Evolutionary conservation across 768 basidiomycete genomes (phyloP).

Genomic region (Auricularia auricula-judae): DNA sequence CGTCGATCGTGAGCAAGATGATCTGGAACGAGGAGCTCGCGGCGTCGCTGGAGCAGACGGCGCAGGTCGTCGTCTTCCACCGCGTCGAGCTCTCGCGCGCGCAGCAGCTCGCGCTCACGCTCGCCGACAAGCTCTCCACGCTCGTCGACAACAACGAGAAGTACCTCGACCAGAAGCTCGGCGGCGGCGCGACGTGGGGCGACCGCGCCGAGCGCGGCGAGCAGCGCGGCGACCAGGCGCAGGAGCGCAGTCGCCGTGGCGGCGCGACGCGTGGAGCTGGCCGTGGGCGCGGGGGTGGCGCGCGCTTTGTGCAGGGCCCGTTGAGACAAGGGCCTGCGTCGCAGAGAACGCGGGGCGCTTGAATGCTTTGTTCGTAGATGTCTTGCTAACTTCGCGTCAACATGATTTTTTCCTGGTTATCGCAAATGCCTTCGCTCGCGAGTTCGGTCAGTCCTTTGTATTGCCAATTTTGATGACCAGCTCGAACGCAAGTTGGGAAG

Average conservation of each 20-base stretch:
- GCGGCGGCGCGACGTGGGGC: conserved; percentile 40
- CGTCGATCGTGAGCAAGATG: conserved; percentile 93
- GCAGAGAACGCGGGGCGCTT: no score
- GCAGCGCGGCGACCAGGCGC: conserved; percentile 4
- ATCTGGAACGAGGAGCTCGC: conserved; percentile 95
- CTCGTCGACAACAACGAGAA: conserved; percentile 94
- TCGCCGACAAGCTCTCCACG: conserved; percentile 77
- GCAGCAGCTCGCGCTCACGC: conserved; percentile 80
- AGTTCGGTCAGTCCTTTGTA: no score
- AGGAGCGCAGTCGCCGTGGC: conserved; percentile 1
- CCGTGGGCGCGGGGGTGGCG: background rate
- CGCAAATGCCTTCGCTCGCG: no score
- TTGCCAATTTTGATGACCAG: no score
- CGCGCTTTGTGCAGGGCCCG: background rate
- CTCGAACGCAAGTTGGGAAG: no score
- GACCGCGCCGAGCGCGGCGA: conserved; percentile 33
- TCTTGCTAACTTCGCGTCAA: no score
- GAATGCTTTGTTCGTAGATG: no score
- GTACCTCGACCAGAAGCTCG: conserved; percentile 72
- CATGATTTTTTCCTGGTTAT: no score
- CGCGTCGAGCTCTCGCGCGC: conserved; percentile 78
- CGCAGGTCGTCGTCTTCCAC: conserved; percentile 87
- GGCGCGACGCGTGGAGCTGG: conserved; percentile 4
- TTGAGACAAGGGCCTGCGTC: background rate
- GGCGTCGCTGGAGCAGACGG: conserved; percentile 87